Evolutionary conservation across 2,329 filamentous ascomycete genomes (phyloP).

Genomic region (Periconia sp.): DNA sequence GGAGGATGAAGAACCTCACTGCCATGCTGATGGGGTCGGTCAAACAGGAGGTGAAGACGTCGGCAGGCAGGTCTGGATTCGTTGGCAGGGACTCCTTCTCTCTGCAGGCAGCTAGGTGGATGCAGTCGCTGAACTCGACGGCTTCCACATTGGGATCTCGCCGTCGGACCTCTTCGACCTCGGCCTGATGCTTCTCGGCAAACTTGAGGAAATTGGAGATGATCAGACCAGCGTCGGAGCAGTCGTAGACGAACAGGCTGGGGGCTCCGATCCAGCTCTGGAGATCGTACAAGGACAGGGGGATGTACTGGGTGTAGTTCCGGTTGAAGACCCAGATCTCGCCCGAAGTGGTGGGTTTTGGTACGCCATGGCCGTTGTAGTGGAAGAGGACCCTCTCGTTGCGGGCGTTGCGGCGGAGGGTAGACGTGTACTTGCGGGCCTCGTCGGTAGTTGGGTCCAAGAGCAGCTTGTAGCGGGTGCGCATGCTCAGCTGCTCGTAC

Average conservation of each 20-base stretch:
- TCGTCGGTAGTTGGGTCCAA: conserved; percentile 96
- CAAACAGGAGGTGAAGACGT: conserved; percentile 93
- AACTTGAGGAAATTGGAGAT: conserved; percentile 93
- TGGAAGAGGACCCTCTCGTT: conserved; percentile 97
- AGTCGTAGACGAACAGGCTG: conserved; percentile 97
- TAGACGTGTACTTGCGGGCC: conserved; percentile 94
- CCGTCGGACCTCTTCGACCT: conserved; percentile 77
- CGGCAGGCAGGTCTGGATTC: conserved; percentile 89
- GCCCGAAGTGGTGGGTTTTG: conserved; percentile 90
- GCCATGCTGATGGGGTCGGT: conserved; percentile 99
- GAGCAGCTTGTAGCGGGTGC: conserved; percentile 97
- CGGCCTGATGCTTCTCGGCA: conserved; percentile 91
- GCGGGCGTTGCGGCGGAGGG: conserved; percentile 87
- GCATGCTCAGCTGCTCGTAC: conserved; percentile 92
- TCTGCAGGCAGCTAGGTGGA: conserved; percentile 90
- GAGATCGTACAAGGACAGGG: conserved; percentile 91
- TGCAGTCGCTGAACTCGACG: conserved; percentile 78
- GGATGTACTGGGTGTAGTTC: conserved; percentile 98
- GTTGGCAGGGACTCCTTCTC: conserved; percentile 93
- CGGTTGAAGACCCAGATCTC: conserved; percentile 99
- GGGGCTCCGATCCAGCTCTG: conserved; percentile 96
- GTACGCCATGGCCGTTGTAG: conserved; percentile 97
- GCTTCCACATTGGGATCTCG: conserved; percentile 73
- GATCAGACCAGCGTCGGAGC: conserved; percentile 94
- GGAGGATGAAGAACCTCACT: conserved; percentile 91